Conservation (phyloP, 768 basidiomycete species). For the Coprinopsis sp. region DNA sequence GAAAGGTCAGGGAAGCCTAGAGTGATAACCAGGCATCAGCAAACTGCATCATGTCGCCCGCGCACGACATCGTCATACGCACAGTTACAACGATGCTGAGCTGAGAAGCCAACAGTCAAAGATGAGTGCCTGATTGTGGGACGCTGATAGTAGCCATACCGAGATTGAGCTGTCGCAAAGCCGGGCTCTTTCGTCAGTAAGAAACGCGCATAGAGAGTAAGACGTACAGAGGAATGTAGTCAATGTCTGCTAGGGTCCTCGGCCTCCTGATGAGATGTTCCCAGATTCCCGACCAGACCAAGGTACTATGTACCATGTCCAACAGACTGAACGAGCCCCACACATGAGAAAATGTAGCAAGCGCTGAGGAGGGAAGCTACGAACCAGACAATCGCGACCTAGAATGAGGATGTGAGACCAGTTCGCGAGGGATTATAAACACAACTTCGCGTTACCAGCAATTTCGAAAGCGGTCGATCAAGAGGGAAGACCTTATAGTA, state of each 20-base stretch:
- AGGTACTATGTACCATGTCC: constrained; percentile 6
- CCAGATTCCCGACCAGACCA: constrained; percentile 11
- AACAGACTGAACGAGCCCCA: constrained; percentile 2
- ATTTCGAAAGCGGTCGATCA: constrained; percentile 1
- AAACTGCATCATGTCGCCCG: background rate
- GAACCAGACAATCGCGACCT: constrained; percentile 5
- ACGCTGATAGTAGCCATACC: background rate
- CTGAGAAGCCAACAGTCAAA: background rate
- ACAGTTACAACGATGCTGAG: constrained; percentile 9
- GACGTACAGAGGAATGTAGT: constrained; percentile 11
- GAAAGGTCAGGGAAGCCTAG: constrained; percentile 8
- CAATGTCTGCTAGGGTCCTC: constrained; percentile 6
- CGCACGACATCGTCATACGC: background rate
- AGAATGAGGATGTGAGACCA: background rate
- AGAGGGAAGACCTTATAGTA: constrained; percentile 10
- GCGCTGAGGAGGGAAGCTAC: background rate
- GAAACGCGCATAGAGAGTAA: background rate
- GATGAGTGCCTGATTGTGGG: background rate
- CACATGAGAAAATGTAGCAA: background rate
- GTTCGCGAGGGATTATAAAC: background rate
- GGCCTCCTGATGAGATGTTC: constrained; percentile 3
- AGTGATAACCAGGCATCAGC: background rate
- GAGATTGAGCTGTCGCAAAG: constrained; percentile 5
- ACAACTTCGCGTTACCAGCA: constrained; percentile 1
- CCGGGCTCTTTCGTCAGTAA: background rate